These are phyloP conservation scores for Phytophthora agathidicida DNA, from an alignment of 352 stramenopile species.

Conservation along the genomic window DNA sequence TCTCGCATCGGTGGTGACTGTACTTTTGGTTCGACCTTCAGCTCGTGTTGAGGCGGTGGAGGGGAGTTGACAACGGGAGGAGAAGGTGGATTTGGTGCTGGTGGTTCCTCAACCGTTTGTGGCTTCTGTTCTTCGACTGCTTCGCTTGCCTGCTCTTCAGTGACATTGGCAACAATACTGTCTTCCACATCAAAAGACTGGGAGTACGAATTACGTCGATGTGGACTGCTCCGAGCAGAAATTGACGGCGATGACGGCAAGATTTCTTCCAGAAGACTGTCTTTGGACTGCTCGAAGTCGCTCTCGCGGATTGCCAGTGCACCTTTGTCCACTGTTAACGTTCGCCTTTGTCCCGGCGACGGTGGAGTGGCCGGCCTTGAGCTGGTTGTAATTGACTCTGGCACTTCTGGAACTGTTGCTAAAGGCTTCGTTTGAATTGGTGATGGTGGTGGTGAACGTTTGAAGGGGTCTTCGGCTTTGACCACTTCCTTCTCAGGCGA, in stretches of 20 bases:
- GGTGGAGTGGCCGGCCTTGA: slow-evolving; percentile 10
- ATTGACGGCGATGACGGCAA: slow-evolving; percentile 36
- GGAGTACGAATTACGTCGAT: slow-evolving; percentile 53
- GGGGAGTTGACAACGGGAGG: neutral
- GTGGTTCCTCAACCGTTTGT: neutral
- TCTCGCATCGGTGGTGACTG: neutral
- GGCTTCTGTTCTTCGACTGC: neutral
- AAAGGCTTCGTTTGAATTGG: slow-evolving; percentile 8
- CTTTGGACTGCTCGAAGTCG: slow-evolving; percentile 76
- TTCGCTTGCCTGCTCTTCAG: slow-evolving; percentile 2
- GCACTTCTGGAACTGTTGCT: slow-evolving; percentile 8
- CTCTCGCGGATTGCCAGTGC: slow-evolving; percentile 50
- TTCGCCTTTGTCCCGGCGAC: slow-evolving; percentile 39
- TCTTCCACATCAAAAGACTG: slow-evolving; percentile 55
- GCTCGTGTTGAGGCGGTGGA: neutral
- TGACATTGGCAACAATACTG: neutral
- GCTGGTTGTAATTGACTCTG: neutral
- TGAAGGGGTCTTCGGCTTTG: slow-evolving; percentile 13
- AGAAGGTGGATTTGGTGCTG: neutral
- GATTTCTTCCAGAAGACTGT: slow-evolving; percentile 69
- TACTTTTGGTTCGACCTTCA: neutral
- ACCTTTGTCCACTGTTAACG: slow-evolving; percentile 49
- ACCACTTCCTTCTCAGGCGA: slow-evolving; percentile 31
- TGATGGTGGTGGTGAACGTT: slow-evolving; percentile 11
- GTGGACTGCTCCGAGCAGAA: slow-evolving; percentile 23